Evolutionary conservation across 1,139 yeast genomes (phyloP).

Genomic region (Suzukiozyma palmioleophila): DNA sequence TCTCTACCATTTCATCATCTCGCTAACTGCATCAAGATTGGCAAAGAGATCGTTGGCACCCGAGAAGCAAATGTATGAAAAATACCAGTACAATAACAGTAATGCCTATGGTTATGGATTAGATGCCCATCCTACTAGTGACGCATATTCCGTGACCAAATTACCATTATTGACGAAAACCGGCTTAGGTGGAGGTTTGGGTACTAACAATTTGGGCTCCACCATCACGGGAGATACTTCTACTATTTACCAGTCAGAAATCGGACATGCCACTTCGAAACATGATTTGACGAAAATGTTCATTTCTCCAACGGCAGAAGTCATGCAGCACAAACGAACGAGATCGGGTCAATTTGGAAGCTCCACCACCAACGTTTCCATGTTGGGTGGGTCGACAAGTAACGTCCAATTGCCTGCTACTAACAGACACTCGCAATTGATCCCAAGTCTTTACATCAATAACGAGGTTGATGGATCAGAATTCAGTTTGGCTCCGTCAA

Average conservation of each 20-base stretch:
- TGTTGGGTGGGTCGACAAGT: slow-evolving; percentile 21
- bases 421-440: slow-evolving; percentile 28
- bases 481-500: slow-evolving; percentile 19
- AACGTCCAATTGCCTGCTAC: slow-evolving; percentile 21
- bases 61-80: slow-evolving; percentile 35
- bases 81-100: slow-evolving; percentile 32
- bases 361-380: slow-evolving; percentile 21
- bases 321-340: slow-evolving; percentile 45
- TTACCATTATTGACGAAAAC: slow-evolving; percentile 31
- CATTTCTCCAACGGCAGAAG: slow-evolving; percentile 78
- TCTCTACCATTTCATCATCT: slow-evolving; percentile 32
- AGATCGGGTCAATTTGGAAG: slow-evolving; percentile 22
- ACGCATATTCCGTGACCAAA: slow-evolving; percentile 25
- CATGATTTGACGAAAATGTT: slow-evolving; percentile 52
- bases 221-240: slow-evolving; percentile 33
- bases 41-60: slow-evolving; percentile 32
- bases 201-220: slow-evolving; percentile 14
- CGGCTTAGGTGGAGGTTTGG: slow-evolving; percentile 9
- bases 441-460: slow-evolving; percentile 36
- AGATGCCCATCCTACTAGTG: slow-evolving; percentile 17
- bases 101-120: slow-evolving; percentile 29
- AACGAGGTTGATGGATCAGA: slow-evolving; percentile 34
- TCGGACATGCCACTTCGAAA: slow-evolving; percentile 30
- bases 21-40: slow-evolving; percentile 33
- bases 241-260: slow-evolving; percentile 34